These are phyloP conservation scores for Phialophora tarda DNA, from an alignment of 2,329 filamentous ascomycete species.

Conservation along the genomic window DNA sequence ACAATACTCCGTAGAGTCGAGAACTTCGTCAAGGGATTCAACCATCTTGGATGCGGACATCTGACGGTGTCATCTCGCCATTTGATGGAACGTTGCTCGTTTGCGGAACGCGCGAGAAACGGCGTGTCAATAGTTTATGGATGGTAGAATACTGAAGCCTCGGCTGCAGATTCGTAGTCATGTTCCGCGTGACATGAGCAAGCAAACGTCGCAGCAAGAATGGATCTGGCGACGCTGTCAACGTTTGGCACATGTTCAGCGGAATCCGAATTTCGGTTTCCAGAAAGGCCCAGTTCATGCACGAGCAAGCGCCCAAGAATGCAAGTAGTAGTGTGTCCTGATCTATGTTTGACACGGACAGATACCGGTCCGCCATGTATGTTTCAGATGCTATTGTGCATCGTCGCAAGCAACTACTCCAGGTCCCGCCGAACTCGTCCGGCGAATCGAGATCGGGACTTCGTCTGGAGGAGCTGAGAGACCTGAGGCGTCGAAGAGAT, in stretches of 20 bases:
- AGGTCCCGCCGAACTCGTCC: not conserved
- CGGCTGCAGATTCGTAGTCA: not conserved
- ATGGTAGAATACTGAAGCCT: not conserved
- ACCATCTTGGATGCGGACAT: not conserved
- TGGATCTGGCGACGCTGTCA: not conserved
- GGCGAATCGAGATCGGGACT: not conserved
- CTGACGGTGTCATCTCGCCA: not conserved
- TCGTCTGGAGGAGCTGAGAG: not conserved
- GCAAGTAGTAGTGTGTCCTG: not conserved
- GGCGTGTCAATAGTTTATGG: conserved; percentile 18
- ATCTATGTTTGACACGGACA: not conserved
- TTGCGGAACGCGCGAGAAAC: conserved; percentile 1
- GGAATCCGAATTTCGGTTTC: not conserved
- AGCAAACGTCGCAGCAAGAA: not conserved
- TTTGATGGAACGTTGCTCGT: conserved; percentile 7
- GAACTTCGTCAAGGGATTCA: not conserved
- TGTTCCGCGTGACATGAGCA: not conserved
- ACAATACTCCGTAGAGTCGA: not conserved
- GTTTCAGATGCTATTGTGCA: not conserved
- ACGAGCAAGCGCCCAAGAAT: not conserved
- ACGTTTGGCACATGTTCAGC: not conserved
- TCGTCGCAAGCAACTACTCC: not conserved
- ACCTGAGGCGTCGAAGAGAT: not conserved
- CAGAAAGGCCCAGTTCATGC: not conserved
- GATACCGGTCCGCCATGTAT: not conserved